phyloP scores from a whole-genome alignment of 2,329 filamentous ascomycete species.

The Hypoxylon sp. region DNA sequence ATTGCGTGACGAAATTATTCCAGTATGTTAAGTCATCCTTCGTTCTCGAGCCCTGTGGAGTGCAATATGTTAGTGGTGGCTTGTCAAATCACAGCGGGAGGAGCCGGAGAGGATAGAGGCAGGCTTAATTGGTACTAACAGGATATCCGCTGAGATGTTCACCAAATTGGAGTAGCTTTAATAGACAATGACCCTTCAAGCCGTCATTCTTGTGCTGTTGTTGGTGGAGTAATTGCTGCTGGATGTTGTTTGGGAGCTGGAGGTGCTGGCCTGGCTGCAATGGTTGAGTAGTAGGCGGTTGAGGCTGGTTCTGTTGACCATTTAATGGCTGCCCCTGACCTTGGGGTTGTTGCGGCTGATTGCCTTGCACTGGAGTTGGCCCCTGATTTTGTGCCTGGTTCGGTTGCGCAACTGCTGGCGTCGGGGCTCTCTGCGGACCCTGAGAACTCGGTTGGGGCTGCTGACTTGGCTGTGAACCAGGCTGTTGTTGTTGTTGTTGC shows the following conservation, averaged over 20 bases:
- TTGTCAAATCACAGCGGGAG: neutral
- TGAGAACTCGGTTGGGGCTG: conserved; percentile 54
- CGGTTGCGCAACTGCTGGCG: conserved; percentile 48
- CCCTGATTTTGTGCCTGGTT: conserved; percentile 59
- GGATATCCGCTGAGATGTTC: conserved; percentile 73
- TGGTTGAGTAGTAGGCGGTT: conserved; percentile 54
- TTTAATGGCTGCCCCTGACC: conserved; percentile 52
- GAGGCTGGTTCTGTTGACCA: conserved; percentile 51
- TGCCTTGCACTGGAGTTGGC: conserved; percentile 54
- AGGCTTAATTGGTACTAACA: conserved; percentile 56
- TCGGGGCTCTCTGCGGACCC: conserved; percentile 52
- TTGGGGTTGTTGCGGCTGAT: conserved; percentile 53
- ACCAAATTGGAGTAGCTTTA: conserved; percentile 74
- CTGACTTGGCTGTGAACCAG: conserved; percentile 56
- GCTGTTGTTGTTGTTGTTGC: conserved; percentile 11
- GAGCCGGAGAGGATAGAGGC: neutral
- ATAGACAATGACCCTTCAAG: conserved; percentile 70
- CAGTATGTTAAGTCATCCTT: conserved; percentile 82
- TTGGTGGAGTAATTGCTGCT: conserved; percentile 52
- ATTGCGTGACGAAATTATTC: conserved; percentile 82
- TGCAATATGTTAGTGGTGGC: conserved; percentile 42
- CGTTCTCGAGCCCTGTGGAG: conserved; percentile 67
- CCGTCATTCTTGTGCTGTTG: conserved; percentile 66
- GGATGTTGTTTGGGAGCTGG: conserved; percentile 52
- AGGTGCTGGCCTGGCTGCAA: conserved; percentile 56